phyloP scores from a whole-genome alignment of 306 rosid species.

The Quercus alba region DNA sequence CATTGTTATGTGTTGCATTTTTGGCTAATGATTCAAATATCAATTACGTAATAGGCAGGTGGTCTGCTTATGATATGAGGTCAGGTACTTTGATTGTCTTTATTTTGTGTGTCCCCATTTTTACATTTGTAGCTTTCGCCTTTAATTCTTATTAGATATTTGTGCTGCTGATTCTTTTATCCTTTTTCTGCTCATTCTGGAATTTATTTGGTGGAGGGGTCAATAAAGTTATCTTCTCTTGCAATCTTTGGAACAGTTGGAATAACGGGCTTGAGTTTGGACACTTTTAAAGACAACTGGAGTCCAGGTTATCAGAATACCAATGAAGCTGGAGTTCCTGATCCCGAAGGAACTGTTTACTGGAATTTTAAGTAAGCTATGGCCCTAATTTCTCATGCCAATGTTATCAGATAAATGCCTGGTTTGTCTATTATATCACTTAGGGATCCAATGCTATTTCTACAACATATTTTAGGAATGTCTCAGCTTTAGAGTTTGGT shows the following conservation, averaged over 20 bases:
- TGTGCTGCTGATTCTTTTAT: slow-evolving; percentile 2
- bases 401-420: background rate
- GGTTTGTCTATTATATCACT: background rate
- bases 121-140: background rate
- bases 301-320: slow-evolving; percentile 80
- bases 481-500: background rate
- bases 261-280: slow-evolving; percentile 72
- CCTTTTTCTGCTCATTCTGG: slow-evolving; percentile 3
- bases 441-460: background rate
- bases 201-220: slow-evolving; percentile 5
- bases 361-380: slow-evolving; percentile 88
- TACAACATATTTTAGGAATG: background rate
- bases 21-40: background rate
- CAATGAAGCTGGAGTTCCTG: slow-evolving; percentile 79
- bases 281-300: slow-evolving; percentile 77
- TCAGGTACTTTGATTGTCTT: background rate
- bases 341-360: slow-evolving; percentile 52
- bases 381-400: slow-evolving; percentile 1
- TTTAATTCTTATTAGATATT: background rate
- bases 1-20: background rate
- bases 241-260: slow-evolving; percentile 55
- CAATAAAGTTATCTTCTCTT: slow-evolving; percentile 14
- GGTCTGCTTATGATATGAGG: background rate
- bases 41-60: background rate
- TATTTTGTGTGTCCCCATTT: background rate